Conservation (phyloP, 306 rosid genomes). For the Trifolium subterraneum region DNA sequence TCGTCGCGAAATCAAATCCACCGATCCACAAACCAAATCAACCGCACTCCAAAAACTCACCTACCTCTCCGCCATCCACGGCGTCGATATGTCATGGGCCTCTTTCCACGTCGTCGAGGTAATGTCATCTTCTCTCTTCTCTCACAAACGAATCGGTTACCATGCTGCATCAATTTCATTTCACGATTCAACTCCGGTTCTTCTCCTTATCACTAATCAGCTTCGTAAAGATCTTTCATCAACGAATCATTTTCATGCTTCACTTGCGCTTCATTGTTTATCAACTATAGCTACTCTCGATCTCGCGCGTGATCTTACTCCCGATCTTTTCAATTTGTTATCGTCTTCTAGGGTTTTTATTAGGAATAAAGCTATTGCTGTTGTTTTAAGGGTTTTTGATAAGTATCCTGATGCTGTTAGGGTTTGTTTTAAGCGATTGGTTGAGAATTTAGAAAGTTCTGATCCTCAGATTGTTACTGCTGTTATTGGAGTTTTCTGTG, state of each 20-base stretch:
- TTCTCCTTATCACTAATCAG: constrained; percentile 91
- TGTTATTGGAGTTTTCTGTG: constrained; percentile 86
- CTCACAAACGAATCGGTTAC: constrained; percentile 82
- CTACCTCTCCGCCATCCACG: constrained; percentile 71
- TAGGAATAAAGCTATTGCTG: constrained; percentile 78
- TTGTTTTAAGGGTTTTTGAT: constrained; percentile 71
- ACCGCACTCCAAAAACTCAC: constrained; percentile 80
- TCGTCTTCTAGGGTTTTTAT: constrained; percentile 61
- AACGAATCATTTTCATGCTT: constrained; percentile 65
- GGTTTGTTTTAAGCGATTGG: constrained; percentile 90
- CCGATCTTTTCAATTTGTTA: constrained; percentile 73
- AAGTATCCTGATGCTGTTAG: constrained; percentile 84
- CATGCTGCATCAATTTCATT: constrained; percentile 82
- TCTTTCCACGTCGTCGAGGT: constrained; percentile 92
- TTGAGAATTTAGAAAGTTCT: constrained; percentile 76
- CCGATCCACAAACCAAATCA: constrained; percentile 75
- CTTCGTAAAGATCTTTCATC: constrained; percentile 85
- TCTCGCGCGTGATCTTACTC: constrained; percentile 85
- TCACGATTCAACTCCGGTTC: constrained; percentile 66
- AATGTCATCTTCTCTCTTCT: constrained; percentile 78
- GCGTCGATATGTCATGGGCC: constrained; percentile 88
- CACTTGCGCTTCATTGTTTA: constrained; percentile 76
- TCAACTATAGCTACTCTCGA: constrained; percentile 76
- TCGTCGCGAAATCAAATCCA: constrained; percentile 87
- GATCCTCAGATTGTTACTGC: constrained; percentile 67